Conservation (phyloP, 495 filamentous ascomycete genomes). For the Podospora comata region DNA sequence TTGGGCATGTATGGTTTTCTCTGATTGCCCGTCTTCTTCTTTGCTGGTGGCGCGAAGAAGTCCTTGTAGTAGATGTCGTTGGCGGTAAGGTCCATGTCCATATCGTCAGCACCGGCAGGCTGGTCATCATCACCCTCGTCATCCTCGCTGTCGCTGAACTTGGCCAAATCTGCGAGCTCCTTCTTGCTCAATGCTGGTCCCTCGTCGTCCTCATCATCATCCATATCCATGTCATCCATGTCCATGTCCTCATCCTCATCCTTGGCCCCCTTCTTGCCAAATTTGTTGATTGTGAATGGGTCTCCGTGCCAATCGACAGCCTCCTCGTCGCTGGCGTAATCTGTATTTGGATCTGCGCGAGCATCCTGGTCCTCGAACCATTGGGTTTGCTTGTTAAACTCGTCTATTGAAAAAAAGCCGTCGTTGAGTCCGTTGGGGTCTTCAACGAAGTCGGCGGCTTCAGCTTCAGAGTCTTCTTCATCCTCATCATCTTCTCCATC, state of each 20-base stretch:
- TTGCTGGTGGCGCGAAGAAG: conserved; percentile 82
- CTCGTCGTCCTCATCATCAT: conserved; percentile 19
- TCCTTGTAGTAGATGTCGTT: conserved; percentile 84
- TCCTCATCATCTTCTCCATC: conserved; percentile 34
- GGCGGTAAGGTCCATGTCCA: conserved; percentile 61
- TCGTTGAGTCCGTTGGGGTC: conserved; percentile 72
- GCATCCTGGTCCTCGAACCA: conserved; percentile 80
- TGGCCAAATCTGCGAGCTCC: conserved; percentile 29
- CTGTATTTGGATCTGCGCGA: conserved; percentile 58
- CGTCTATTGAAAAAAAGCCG: conserved; percentile 96
- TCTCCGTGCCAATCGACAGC: conserved; percentile 80
- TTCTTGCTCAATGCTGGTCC: conserved; percentile 19
- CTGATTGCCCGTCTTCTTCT: conserved; percentile 52
- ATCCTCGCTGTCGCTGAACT: conserved; percentile 54
- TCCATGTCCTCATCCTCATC: conserved; percentile 21
- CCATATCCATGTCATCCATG: conserved; percentile 24
- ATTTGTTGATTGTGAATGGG: conserved; percentile 46
- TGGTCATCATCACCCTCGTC: conserved; percentile 54
- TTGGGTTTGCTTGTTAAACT: conserved; percentile 92
- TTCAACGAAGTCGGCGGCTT: conserved; percentile 44
- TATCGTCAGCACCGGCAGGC: conserved; percentile 53
- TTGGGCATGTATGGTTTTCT: conserved; percentile 29
- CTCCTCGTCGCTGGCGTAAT: conserved; percentile 67
- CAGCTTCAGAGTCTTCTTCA: conserved; percentile 33
- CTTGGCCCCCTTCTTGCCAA: conserved; percentile 13